Base-by-base conservation (phyloP, 139 green algal genomes). In the Spirogloea muscicola region DNA sequence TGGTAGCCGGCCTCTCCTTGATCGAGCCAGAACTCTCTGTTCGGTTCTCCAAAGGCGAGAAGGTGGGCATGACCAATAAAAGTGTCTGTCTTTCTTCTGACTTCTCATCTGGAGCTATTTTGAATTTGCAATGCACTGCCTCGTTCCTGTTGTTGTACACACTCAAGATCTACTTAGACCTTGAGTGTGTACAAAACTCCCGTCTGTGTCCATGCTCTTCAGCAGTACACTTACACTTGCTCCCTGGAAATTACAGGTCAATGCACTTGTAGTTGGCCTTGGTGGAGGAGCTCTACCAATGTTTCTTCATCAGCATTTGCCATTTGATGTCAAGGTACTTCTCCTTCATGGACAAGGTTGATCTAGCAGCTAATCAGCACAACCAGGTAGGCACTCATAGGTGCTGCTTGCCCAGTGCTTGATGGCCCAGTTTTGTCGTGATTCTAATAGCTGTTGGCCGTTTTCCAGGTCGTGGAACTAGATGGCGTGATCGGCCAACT, bases 241-340 rank as follows among this genome's bases (percentile, higher is more conserved):
- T 43, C 36, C 39, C 58, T 25, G 34, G 64, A 38, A 1, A 13
- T n/a, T n/a, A n/a, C 62, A 72, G 62, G 34, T 46, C 37, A 46
- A 37, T 38, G 38, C 65, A 69, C 41, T 76, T 5, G 41, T 77
- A 25, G 38, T 90, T 29, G 86, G 86, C 41, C 57, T 89, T 10
- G 86, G 86, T 9, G 86, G 86, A 25, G 86, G 86, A 7, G 74
- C 38, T 1, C 78, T 90, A 58, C 82, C 85, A 2, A 79, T 85
- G 48, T 89, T 85, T 68, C 68, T 89, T 37, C 41, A 60, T 6
- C 44, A n/a, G 18, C 36, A 76, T 43, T 60, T 85, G 13, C 25
- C 74, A n/a, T 51, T 85, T 48, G n/a, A n/a, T n/a, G n/a, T n/a
- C 42, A 68, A 10, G 72, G 86, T 7, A 31, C 67, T 1, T 16